These are phyloP conservation scores for Jamesozyma jinghongensis DNA, from an alignment of 805 yeast species.

Conservation along the genomic window DNA sequence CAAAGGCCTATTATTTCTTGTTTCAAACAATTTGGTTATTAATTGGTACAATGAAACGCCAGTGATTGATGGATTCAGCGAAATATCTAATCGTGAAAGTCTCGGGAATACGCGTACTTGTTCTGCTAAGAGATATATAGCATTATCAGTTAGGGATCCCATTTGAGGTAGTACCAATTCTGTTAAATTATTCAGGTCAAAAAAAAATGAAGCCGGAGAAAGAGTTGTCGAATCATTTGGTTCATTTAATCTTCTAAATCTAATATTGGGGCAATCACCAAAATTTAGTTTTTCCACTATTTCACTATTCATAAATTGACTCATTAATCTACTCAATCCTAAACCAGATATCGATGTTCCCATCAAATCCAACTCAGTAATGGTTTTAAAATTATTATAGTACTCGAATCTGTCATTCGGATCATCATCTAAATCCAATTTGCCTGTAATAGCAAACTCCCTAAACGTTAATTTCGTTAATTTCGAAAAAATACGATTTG, in stretches of 20 bases:
- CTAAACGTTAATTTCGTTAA: conserved; percentile 23
- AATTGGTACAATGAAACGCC: conserved; percentile 28
- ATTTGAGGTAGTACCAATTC: conserved; percentile 21
- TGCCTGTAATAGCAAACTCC: conserved; percentile 13
- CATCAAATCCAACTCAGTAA: conserved; percentile 23
- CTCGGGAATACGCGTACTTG: conserved; percentile 9
- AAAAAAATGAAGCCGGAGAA: conserved; percentile 11
- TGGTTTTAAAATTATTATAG: conserved; percentile 11
- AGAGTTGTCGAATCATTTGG: conserved; percentile 6
- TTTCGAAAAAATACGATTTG: conserved; percentile 10
- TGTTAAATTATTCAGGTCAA: conserved; percentile 11
- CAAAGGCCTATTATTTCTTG: conserved; percentile 11
- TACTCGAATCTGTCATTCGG: conserved; percentile 2
- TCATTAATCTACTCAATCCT: conserved; percentile 13
- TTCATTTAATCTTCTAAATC: conserved; percentile 5
- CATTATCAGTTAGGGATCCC: conserved; percentile 17
- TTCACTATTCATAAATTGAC: conserved; percentile 6
- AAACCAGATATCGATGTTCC: conserved; percentile 23
- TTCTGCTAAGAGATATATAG: conserved; percentile 12
- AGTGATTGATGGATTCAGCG: conserved; percentile 24
- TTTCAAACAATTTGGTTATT: conserved; percentile 11
- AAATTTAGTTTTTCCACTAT: conserved; percentile 16
- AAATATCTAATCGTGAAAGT: conserved; percentile 20
- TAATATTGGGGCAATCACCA: conserved; percentile 24
- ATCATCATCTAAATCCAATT: conserved; percentile 9